A percentile compares a stretch with the other conserved stretches of the same genome.
Conservation (phyloP, 768 basidiomycete species). For the Xerocomellus amylosporus region DNA sequence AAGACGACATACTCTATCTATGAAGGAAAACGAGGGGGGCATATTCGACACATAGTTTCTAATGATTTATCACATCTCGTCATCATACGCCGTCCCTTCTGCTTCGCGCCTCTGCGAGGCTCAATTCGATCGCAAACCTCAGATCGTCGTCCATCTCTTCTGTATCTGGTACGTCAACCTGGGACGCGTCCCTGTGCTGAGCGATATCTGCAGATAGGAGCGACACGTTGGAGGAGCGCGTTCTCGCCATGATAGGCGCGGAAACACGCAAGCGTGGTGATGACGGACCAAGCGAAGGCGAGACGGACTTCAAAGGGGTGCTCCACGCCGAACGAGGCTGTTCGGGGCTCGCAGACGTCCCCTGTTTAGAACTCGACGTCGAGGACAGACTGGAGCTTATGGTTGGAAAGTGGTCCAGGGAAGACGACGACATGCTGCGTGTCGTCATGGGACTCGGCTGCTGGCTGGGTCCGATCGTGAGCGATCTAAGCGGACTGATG, state of each 20-base stretch:
- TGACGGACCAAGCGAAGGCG: conserved; percentile 12
- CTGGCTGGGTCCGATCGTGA: conserved; percentile 1
- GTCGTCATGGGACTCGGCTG: conserved; percentile 9
- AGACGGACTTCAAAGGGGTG: conserved; percentile 32
- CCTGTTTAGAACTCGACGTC: conserved; percentile 20
- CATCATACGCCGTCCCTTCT: conserved; percentile 10
- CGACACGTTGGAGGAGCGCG: conserved; percentile 10
- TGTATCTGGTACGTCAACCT: not conserved
- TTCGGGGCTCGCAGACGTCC: conserved; percentile 13
- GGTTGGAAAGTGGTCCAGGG: conserved; percentile 33
- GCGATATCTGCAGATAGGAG: conserved; percentile 16
- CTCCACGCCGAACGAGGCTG: conserved; percentile 38
- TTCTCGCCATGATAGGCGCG: conserved; percentile 7
- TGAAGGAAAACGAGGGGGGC: not conserved
- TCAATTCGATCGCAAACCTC: conserved; percentile 63
- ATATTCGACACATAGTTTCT: not conserved
- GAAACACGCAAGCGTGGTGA: conserved; percentile 17
- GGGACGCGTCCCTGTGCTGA: not conserved
- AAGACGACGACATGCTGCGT: conserved; percentile 20
- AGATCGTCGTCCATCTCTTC: conserved; percentile 63
- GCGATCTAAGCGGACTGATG: conserved; percentile 26
- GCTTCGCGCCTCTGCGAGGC: conserved; percentile 52
- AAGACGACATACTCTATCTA: not conserved
- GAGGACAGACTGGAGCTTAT: conserved; percentile 32
- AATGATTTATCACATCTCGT: not conserved